These are phyloP conservation scores for Linum tenue DNA, from an alignment of 345 rosid species.

Conservation along the genomic window DNA sequence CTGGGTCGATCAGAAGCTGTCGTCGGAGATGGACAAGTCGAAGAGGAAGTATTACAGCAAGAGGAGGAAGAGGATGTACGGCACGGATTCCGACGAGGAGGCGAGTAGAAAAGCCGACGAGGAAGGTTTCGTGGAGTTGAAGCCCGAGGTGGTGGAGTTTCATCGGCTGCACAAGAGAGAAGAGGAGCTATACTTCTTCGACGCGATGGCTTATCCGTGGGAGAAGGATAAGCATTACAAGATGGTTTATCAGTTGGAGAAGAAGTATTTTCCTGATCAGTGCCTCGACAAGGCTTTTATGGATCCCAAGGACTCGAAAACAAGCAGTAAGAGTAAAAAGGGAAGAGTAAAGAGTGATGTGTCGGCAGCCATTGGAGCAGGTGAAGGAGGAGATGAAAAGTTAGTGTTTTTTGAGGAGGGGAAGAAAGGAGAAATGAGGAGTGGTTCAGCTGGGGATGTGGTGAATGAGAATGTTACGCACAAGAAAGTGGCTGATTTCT, in stretches of 20 bases:
- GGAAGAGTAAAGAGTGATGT: slow-evolving; percentile 17
- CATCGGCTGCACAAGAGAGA: slow-evolving; percentile 77
- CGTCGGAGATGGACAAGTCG: slow-evolving; percentile 65
- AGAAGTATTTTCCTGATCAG: slow-evolving; percentile 89
- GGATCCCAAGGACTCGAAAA: slow-evolving; percentile 41
- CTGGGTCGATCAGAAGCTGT: slow-evolving; percentile 72
- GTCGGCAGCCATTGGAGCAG: slow-evolving; percentile 8
- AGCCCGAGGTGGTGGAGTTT: slow-evolving; percentile 75
- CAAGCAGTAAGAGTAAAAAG: slow-evolving; percentile 18
- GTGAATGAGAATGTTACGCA: slow-evolving; percentile 37
- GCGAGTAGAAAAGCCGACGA: slow-evolving; percentile 28
- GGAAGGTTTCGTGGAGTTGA: slow-evolving; percentile 71
- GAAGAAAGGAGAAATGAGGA: slow-evolving; percentile 13
- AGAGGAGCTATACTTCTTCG: slow-evolving; percentile 78
- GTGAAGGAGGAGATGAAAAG: slow-evolving; percentile 24
- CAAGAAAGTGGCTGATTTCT: slow-evolving; percentile 86
- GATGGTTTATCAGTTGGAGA: slow-evolving; percentile 93
- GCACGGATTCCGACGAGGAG: slow-evolving; percentile 86
- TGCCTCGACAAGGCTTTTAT: slow-evolving; percentile 83
- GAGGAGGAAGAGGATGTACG: slow-evolving; percentile 77
- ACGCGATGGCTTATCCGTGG: slow-evolving; percentile 87
- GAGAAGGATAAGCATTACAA: slow-evolving; percentile 93
- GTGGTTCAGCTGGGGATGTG: slow-evolving; percentile 13
- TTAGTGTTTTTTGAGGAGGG: slow-evolving; percentile 66
- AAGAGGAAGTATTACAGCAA: slow-evolving; percentile 81